Evolutionary conservation across 257 asterid species (phyloP), one percentile per base, ranked within the genome.

Genomic region (Voacanga thouarsii): DNA sequence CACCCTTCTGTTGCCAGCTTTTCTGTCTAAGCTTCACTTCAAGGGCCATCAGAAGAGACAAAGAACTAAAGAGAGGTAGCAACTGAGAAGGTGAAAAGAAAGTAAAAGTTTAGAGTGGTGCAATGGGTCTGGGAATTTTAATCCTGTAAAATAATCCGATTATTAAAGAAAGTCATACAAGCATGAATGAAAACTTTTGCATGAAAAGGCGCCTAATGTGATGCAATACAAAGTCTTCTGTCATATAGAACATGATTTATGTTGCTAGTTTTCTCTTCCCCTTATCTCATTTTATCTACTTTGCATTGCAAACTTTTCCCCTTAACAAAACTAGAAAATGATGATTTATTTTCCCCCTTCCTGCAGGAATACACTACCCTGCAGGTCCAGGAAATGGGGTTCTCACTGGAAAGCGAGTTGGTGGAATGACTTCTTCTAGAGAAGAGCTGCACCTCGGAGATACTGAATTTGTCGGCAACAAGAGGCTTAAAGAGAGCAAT

Each of bases 341-440:
- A 24, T 33, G 37, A 24, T 74, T 60, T 45, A 26, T 50, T 61
- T 39, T 57, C 45, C 83, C 5, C 53, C 83, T 30, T 61, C 45
- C 83, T 6, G 49, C 83, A 91, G 98, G 98, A 82, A 74, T 71
- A 9, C 89, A 76, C 41, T 82, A 83, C 23, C 83, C 77, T 23
- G 79, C 75, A 26, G 77, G 65, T 72, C 69, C 76, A 41, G 87
- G 74, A 33, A 75, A 63, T 67, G 88, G 64, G 74, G 60, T 23
- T 6, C 45, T 61, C 19, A 51, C 18, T 28, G 39, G 37, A 12
- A 30, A 69, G 45, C 87, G 60, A 59, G 70, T 39, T 41, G 76
- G 78, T 6, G 24, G 78, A 8, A 39, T 24, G 61, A 21, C 21
- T 43, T 77, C 85, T 80, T 65, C 57, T n/a, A 28, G 63, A 56